Evolutionary conservation across 2,329 filamentous ascomycete genomes (phyloP), one percentile per base, ranked within the genome.

Genomic region (Diaporthe vexans): DNA sequence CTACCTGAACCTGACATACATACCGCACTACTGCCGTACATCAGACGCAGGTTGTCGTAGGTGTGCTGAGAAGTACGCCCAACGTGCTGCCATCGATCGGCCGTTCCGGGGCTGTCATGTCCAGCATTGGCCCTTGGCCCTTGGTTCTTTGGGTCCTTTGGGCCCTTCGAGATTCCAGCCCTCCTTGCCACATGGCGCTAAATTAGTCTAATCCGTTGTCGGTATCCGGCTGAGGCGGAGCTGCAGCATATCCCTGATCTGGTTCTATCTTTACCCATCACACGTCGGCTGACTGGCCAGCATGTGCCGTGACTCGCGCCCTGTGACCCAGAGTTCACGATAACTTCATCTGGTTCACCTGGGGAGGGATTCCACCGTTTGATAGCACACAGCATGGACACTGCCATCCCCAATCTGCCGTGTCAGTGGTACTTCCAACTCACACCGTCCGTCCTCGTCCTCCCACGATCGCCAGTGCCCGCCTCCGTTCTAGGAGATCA

Each of bases 21-120:
- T 68, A 6, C 48, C 48, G 48, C 48, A 68, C 63, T 54, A 37
- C 48, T 51, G 46, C 46, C 48, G 48, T 54, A 68, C 48, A 54
- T 40, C 63, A 29, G 48, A 68, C 15, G 63, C 63, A 68, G 33
- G 33, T 33, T 40, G n/a, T 48, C 26, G 29, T 21, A 40, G 46
- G 63, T 68, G 63, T 68, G 63, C 63, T 68, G 46, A 68, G 52
- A 68, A 68, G 63, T 68, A 68, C 63, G 63, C 63, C 46, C 63
- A 40, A 6, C 48, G 5, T 68, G 46, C 48, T 63, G 59, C 24
- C 43, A 35, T 33, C 29, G 48, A 54, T 54, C 63, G 63, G 48
- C 17, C 63, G 21, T 54, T 54, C 63, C 46, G 48, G 63, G 63
- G 33, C 33, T 68, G 63, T 68, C 63, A 68, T 10, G n/a, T 19